Conservation (phyloP, 495 filamentous ascomycete genomes). For the Aeminium ludgeri region DNA sequence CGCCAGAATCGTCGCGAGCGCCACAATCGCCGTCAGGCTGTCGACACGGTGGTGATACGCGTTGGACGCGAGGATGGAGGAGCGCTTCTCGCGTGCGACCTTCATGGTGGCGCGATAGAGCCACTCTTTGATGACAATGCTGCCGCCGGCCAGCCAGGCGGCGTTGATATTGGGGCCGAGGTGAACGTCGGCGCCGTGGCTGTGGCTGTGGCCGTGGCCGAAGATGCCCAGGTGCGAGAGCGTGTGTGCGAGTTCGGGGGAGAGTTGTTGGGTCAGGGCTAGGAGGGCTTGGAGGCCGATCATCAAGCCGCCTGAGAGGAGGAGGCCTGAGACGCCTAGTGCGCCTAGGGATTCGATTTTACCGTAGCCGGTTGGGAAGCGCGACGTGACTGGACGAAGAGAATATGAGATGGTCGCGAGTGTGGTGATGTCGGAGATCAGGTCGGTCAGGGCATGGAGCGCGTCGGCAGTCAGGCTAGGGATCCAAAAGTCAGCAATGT, state of each 20-base stretch:
- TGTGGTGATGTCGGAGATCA: slow-evolving; percentile 87
- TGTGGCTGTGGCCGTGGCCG: slow-evolving; percentile 46
- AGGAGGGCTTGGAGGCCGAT: slow-evolving; percentile 71
- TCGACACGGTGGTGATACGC: slow-evolving; percentile 93
- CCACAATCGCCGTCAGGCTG: slow-evolving; percentile 84
- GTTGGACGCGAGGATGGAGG: slow-evolving; percentile 90
- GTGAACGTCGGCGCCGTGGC: slow-evolving; percentile 34
- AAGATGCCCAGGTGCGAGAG: slow-evolving; percentile 44
- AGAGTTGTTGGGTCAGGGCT: slow-evolving; percentile 62
- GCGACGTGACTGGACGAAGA: slow-evolving; percentile 58
- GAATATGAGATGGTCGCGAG: slow-evolving; percentile 86
- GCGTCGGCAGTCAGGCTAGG: slow-evolving; percentile 67
- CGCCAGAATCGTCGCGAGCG: slow-evolving; percentile 69
- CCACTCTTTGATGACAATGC: slow-evolving; percentile 89
- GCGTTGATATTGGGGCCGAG: slow-evolving; percentile 73
- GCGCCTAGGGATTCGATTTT: slow-evolving; percentile 95
- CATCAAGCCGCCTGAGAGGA: slow-evolving; percentile 72
- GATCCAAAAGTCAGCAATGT: background rate
- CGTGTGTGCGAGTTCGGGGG: slow-evolving; percentile 49
- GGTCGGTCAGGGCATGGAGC: slow-evolving; percentile 83
- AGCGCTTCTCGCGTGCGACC: slow-evolving; percentile 84
- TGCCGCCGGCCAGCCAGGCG: slow-evolving; percentile 86
- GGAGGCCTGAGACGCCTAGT: slow-evolving; percentile 74
- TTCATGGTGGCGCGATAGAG: slow-evolving; percentile 96
- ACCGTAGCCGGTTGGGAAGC: slow-evolving; percentile 81